Base-by-base conservation (phyloP, 2,329 filamentous ascomycete genomes). In the Beauveria medogensis region DNA sequence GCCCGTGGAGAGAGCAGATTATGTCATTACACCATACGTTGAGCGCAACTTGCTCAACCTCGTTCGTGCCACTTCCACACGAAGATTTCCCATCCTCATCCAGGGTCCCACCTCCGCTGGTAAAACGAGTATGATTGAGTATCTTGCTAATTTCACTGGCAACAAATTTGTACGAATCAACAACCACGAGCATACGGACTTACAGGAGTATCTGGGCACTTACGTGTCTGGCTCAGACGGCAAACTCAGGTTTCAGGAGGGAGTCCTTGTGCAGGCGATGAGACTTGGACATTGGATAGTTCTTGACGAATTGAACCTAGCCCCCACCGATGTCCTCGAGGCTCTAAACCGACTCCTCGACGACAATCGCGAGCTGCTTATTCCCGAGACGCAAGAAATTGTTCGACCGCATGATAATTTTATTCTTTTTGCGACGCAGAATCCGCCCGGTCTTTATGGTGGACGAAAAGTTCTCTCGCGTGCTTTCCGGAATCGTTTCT, bases 41-140 rank as follows among this genome's bases (percentile, higher is more conserved):
- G 90, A 96, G 74, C 87, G 91, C 56, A 99, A 99, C 66, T 81
- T 99, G 65, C 85, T 97, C 67, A 99, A 99, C 68, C 77, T 99
- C 30, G 93, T 97, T 12, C 84, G 95, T 69, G 95, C 94, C 3
- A 92, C 92, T 18, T 97, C 93, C 0, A 99, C 93, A 5, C 80
- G 92, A 41, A 85, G 90, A 54, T 99, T 96, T 71, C 95, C 94
- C 0, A 91, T 99, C 54, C 80, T 99, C 10, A 89, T 99, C 22
- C 94, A 99, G 73, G 94, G 94, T 3, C 94, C 95, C 14, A 99
- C 94, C 0, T 99, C 95, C 5, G 90, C 93, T 14, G 94, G 94
- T 65, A 99, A 99, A 75, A 99, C 94, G 0, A 97, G 93, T 74
- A 99, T 99, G 94, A 96, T 99, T 47, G 93, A 97, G 74, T 97